Evolutionary conservation across 2,329 filamentous ascomycete genomes (phyloP), one percentile per base, ranked within the genome.

Genomic region (Pseudogymnoascus sp.): DNA sequence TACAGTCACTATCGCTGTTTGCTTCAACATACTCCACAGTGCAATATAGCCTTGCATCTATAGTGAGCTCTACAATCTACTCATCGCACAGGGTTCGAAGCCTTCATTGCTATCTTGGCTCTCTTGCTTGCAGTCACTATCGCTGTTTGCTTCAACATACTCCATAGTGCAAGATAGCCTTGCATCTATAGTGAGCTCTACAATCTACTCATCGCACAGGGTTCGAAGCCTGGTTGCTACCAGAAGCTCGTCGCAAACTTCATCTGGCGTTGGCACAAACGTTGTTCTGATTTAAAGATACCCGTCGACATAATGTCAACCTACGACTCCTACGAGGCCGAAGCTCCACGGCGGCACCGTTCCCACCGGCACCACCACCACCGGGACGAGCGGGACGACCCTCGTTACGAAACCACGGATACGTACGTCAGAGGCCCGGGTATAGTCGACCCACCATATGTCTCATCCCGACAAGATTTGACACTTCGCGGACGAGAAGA

Each of bases 401-500:
- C 80, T 63, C 81, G 82, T 67, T 83, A 82, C 67, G 83, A 86
- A 65, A 73, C 70, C 5, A 67, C 72, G 67, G 72, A 73, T 65
- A 73, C 72, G 11, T 73, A 72, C 45, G 63, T 71, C 49, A 67
- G 71, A 60, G 66, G 63, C 49, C 67, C 71, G 21, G 60, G 63
- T 41, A 65, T 64, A 8, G 60, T 63, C 55, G 68, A 71, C 33
- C 64, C 71, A 60, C 67, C 71, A 39, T 26, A 39, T 29, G 72
- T 72, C 60, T 65, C 65, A 23, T 60, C 65, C 16, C 78, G 80
- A 67, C 82, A 84, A 45, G 83, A 85, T 43, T 76, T 87, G 6
- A 75, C 87, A 11, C 82, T 82, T 37, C 78, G 82, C 26, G 72
- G 78, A 59, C 86, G 88, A 66, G 87, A 92, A 72, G 88, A 91